A percentile compares a stretch with the other conserved stretches of the same genome.
These are phyloP conservation scores for Dryas integrifolia DNA, from an alignment of 331 rosid species.

Conservation along the genomic window DNA sequence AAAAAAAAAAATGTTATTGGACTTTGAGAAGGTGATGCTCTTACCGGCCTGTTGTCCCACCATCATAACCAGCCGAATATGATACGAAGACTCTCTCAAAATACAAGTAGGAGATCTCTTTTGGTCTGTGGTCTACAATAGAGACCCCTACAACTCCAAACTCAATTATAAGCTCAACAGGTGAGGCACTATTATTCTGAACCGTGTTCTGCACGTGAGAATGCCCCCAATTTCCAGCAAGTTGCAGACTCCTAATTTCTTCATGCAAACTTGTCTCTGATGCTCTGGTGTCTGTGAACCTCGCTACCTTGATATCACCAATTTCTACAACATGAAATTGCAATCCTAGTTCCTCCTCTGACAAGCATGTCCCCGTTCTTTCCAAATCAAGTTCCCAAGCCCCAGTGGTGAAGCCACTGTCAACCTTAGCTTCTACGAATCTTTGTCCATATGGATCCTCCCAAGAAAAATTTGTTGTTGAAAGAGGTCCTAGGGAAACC, in stretches of 20 bases:
- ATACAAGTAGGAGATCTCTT: constrained; percentile 79
- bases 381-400: constrained; percentile 78
- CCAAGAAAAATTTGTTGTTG: constrained; percentile 81
- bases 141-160: constrained; percentile 90
- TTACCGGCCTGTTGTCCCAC: constrained; percentile 87
- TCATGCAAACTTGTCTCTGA: constrained; percentile 38
- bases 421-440: constrained; percentile 61
- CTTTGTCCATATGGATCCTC: constrained; percentile 81
- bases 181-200: constrained; percentile 53
- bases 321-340: constrained; percentile 52
- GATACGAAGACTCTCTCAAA: constrained; percentile 72
- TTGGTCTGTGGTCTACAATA: constrained; percentile 76
- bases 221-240: constrained; percentile 38
- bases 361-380: constrained; percentile 40
- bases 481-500: constrained; percentile 66
- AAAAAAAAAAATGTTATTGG: not conserved
- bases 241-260: constrained; percentile 46
- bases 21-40: constrained; percentile 18
- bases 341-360: constrained; percentile 46
- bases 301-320: constrained; percentile 61
- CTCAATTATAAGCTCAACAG: constrained; percentile 76
- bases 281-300: constrained; percentile 47
- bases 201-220: constrained; percentile 45
- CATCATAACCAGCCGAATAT: constrained; percentile 91
- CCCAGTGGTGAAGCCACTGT: constrained; percentile 27